Percentiles rank a stretch among this genome's conserved stretches.
phyloP scores from a whole-genome alignment of 2,329 filamentous ascomycete species.

The Trichoderma pleuroti region DNA sequence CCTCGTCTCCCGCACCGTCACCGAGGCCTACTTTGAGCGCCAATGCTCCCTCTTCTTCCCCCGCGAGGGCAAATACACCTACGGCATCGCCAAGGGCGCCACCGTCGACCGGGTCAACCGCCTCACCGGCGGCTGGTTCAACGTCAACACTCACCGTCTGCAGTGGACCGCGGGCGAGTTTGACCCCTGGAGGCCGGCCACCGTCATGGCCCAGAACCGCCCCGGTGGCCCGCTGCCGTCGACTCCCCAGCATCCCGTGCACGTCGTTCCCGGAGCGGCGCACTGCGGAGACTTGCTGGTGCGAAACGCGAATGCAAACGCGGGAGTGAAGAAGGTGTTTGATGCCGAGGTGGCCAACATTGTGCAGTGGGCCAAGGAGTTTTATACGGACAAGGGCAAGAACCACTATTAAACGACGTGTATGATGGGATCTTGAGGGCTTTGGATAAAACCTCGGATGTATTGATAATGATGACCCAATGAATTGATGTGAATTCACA shows the following conservation, averaged over 20 bases:
- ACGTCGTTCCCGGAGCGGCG: slow-evolving; percentile 50
- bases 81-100: slow-evolving; percentile 43
- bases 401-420: background rate
- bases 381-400: slow-evolving; percentile 28
- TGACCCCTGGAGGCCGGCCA: slow-evolving; percentile 57
- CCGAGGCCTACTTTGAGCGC: slow-evolving; percentile 49
- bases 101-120: slow-evolving; percentile 49
- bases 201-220: slow-evolving; percentile 50
- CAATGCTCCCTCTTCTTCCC: slow-evolving; percentile 58
- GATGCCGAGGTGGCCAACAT: slow-evolving; percentile 48
- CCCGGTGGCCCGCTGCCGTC: slow-evolving; percentile 52
- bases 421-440: background rate
- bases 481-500: background rate
- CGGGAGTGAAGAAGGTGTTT: slow-evolving; percentile 21
- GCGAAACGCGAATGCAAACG: slow-evolving; percentile 44
- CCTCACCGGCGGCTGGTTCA: slow-evolving; percentile 53
- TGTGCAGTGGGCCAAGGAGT: slow-evolving; percentile 52
- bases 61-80: slow-evolving; percentile 43
- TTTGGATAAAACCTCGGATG: background rate
- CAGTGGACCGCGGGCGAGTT: slow-evolving; percentile 57
- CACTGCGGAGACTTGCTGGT: slow-evolving; percentile 55
- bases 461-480: background rate
- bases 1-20: slow-evolving; percentile 52
- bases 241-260: slow-evolving; percentile 46
- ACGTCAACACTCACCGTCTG: slow-evolving; percentile 49